Evolutionary conservation across 2,329 filamentous ascomycete genomes (phyloP).

Genomic region (Neonectria ditissima): DNA sequence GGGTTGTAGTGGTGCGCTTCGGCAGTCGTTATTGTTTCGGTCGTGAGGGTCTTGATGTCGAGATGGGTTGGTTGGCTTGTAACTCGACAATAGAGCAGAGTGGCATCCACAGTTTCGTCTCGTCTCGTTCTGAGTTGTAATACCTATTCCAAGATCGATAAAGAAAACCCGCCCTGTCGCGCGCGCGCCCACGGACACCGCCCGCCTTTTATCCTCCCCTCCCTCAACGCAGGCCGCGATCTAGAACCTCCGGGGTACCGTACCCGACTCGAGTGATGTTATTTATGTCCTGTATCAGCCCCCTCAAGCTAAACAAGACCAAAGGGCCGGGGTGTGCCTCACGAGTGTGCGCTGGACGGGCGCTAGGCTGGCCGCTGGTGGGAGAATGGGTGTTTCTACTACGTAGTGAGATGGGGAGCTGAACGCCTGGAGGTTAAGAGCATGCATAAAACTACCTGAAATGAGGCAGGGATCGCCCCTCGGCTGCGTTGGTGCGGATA

Average conservation of each 20-base stretch:
- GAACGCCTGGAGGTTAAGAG: not conserved
- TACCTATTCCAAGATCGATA: not conserved
- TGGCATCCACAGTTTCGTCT: not conserved
- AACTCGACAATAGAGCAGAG: not conserved
- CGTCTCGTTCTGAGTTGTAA: not conserved
- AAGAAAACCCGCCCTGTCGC: not conserved
- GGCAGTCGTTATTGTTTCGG: not conserved
- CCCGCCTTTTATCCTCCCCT: not conserved
- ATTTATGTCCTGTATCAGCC: not conserved
- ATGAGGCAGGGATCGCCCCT: not conserved
- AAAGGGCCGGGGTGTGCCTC: conserved; percentile 6
- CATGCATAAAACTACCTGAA: not conserved
- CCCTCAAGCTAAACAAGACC: not conserved
- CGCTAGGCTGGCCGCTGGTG: not conserved
- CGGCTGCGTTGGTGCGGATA: not conserved
- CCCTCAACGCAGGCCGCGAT: not conserved
- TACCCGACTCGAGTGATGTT: not conserved
- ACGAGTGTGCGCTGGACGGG: not conserved
- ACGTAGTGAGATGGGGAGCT: not conserved
- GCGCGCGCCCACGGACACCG: not conserved
- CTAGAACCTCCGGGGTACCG: not conserved
- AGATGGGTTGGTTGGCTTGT: not conserved
- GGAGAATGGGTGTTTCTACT: not conserved
- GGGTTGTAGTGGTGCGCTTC: no score
- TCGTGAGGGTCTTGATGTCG: not conserved